Base-by-base conservation (phyloP, 2,329 filamentous ascomycete species). In the Clarireedia hainanense region DNA sequence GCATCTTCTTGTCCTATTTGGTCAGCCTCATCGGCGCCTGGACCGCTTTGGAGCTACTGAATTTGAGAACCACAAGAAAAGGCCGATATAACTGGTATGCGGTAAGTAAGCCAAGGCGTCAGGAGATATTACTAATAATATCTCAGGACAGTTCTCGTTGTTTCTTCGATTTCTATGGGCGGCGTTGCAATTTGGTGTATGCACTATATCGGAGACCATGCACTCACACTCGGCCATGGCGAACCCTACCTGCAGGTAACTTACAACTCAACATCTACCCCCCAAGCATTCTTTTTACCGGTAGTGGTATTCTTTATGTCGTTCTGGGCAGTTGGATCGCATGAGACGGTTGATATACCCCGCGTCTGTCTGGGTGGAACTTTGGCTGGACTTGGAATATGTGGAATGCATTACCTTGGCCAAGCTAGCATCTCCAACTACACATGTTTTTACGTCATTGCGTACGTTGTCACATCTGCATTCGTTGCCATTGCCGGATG, bases 361-460 rank as follows among this genome's bases (percentile, higher is more conserved):
- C 79, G 84, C 46, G 77, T 88, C 10, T 66, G 77, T 6, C 66
- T 81, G 5, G 85, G 86, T 7, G 89, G 89, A 6, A 66, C 82
- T 1, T 75, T 91, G 45, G 86, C 86, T 1, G 90, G 90, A 14
- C 75, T 83, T 5, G 85, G 88, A 23, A 85, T 94, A 50, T 89
- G 86, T 58, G 87, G 86, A 34, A 94, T 95, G 89, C 88, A 95
- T 69, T 95, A 94, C 65, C 75, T 92, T 17, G 89, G 89, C n/a
- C 91, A 95, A 67, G 80, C 86, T 34, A 89, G 89, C 36, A 90
- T 92, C 59, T 77, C 78, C 27, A 92, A 95, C 68, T 95, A 94
- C 66, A 71, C 68, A 4, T 85, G 88, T 63, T 71, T 75, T 10
- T 91, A 91, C 63, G 82, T 83, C 65, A 48, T 67, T 23, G 52